Evolutionary conservation across 1,284 basidiomycete genomes (phyloP), one percentile per base, ranked within the genome.

Genomic region (Boletus nobilissimus): DNA sequence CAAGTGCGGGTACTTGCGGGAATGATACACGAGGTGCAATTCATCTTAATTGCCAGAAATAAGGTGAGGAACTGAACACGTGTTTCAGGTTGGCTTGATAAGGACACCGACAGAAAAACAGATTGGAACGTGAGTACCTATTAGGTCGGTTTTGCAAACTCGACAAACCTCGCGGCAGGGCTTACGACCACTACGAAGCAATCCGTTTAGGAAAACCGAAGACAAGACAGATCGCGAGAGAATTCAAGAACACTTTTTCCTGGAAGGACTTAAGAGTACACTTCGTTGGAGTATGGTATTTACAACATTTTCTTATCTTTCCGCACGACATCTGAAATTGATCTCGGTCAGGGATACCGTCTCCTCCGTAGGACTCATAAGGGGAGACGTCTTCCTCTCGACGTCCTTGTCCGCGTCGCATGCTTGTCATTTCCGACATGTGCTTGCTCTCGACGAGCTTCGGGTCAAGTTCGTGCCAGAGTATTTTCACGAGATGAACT

Each of bases 391-490:
- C 19, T 80, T 86, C 5, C 83, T 87, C 10, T 78, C 80, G 7
- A 82, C 82, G 0, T 81, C 80, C 26, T 75, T 79, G 3, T 82
- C 80, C 1, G 75, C 76, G 0, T 43, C 81, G 10, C 82, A 87
- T 74, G 80, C 86, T n/a, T 87, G 85, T 57, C 82, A 81, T 74
- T 87, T 88, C 73, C 85, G 88, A 29, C 88, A 89, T 51, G 88
- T 87, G 0, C 84, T 88, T 26, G 86, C 87, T 32, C 84, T 89
- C 19, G 88, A 89, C 70, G 87, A 88, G 75, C 82, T 80, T 36
- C 85, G 87, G 76, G 83, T 88, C 64, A 88, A 88, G 72, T 89
- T 89, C 76, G 83, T 87, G 77, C 87, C 88, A 2, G 88, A 89
- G 72, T 86, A 87, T 43, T 83, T 83, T 51, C 72, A 77, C 14